A percentile compares a stretch with the other conserved stretches of the same genome.
phyloP scores from a whole-genome alignment of 176 grass and related monocot species.

The Rhynchospora tenuis region DNA sequence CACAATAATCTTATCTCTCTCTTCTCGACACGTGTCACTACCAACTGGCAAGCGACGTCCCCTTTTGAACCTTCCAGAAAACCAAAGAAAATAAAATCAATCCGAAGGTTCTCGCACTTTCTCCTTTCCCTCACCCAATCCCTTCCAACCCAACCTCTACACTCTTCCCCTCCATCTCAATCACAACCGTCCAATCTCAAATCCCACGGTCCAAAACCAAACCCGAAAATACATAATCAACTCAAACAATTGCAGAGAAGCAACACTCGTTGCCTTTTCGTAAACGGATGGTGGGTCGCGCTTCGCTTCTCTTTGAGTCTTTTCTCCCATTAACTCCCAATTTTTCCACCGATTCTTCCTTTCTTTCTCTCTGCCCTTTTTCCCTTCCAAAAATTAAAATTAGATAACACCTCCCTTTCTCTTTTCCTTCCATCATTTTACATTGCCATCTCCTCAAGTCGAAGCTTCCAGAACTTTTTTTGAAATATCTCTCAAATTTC shows the following conservation, averaged over 20 bases:
- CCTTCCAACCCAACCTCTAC: neutral
- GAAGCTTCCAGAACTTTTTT: constrained; percentile 48
- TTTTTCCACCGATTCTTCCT: neutral
- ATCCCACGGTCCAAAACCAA: neutral
- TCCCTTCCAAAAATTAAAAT: constrained; percentile 24
- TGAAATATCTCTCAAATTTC: neutral
- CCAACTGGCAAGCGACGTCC: neutral
- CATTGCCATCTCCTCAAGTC: neutral
- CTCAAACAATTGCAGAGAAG: neutral
- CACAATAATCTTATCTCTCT: constrained; percentile 31
- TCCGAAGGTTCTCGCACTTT: constrained; percentile 56
- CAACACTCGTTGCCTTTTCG: neutral
- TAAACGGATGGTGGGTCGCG: constrained; percentile 36
- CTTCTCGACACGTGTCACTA: constrained; percentile 28
- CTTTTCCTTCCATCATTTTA: constrained; percentile 32
- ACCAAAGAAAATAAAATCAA: neutral
- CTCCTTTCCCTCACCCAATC: neutral
- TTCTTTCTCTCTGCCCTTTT: neutral
- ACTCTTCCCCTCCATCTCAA: neutral
- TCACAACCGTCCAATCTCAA: neutral
- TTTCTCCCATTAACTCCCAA: constrained; percentile 7
- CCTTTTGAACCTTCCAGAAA: constrained; percentile 44
- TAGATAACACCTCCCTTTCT: constrained; percentile 26
- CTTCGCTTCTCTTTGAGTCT: neutral
- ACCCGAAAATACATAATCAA: neutral